Percentiles rank a stretch among this genome's conserved stretches.
These are phyloP conservation scores for Verticillium klebahnii DNA, from an alignment of 2,329 filamentous ascomycete species.

Conservation along the genomic window DNA sequence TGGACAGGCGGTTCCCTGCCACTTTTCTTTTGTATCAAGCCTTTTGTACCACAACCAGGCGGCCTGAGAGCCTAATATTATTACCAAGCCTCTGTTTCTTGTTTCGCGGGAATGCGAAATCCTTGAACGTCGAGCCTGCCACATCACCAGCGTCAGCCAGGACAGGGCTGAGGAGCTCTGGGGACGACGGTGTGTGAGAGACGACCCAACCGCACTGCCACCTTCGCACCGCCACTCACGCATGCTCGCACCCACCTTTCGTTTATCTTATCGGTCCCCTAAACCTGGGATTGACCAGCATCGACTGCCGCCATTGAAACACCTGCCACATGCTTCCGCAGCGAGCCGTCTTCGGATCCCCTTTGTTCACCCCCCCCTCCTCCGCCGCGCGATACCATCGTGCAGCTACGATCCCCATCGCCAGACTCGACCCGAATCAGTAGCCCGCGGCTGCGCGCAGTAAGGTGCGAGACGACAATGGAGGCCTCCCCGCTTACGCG, in stretches of 20 bases:
- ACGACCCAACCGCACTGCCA: too few relatives aligned
- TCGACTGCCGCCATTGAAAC: not conserved
- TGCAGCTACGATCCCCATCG: not conserved
- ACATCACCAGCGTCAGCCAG: not conserved
- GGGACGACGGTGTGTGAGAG: not conserved
- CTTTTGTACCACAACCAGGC: not conserved
- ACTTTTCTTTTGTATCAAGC: not conserved
- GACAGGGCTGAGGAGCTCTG: not conserved
- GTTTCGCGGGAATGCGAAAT: not conserved
- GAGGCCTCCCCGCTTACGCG: slow-evolving; percentile 91
- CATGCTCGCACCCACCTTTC: not conserved
- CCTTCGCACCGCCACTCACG: too few relatives aligned
- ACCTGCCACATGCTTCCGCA: not conserved
- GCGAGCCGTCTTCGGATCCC: not conserved
- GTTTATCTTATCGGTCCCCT: not conserved
- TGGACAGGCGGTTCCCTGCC: not conserved
- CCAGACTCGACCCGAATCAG: not conserved
- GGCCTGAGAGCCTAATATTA: not conserved
- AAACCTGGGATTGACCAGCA: not conserved
- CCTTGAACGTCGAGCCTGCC: too few relatives aligned
- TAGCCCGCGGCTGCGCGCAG: not conserved
- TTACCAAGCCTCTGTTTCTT: not conserved
- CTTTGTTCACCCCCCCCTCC: not conserved
- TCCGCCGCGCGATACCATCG: not conserved
- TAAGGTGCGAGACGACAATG: slow-evolving; percentile 43